Percentiles rank a stretch among this genome's conserved stretches.
Conservation (phyloP, 1,284 basidiomycete species). For the Papiliotrema flavescens region DNA sequence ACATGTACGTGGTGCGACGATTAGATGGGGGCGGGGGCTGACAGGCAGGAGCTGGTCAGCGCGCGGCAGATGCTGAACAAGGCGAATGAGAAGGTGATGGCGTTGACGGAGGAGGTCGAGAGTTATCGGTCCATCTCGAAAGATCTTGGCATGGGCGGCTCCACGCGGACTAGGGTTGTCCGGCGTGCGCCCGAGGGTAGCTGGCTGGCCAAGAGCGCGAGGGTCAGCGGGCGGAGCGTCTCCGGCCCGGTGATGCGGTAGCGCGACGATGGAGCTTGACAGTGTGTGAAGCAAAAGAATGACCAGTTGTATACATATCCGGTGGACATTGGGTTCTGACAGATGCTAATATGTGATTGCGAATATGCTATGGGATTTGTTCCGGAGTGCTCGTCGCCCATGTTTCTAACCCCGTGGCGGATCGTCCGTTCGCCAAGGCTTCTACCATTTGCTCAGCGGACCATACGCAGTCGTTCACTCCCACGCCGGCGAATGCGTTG, state of each 20-base stretch:
- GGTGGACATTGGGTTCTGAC: no score
- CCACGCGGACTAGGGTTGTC: conserved; percentile 17
- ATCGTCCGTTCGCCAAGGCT: conserved; percentile 16
- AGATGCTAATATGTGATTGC: background rate
- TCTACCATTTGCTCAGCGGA: conserved; percentile 56
- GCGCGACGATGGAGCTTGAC: background rate
- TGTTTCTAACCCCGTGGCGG: conserved; percentile 44
- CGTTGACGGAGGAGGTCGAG: conserved; percentile 21
- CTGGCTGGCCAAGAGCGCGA: conserved; percentile 13
- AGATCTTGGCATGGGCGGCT: conserved; percentile 9
- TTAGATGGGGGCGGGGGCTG: background rate
- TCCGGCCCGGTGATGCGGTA: conserved; percentile 12
- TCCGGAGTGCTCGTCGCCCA: conserved; percentile 3
- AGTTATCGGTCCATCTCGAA: conserved; percentile 26
- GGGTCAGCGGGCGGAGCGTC: conserved; percentile 9
- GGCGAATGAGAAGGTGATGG: conserved; percentile 22
- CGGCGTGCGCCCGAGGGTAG: conserved; percentile 31
- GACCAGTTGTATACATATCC: background rate
- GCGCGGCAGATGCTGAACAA: conserved; percentile 30
- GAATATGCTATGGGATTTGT: no score
- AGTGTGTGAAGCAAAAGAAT: background rate
- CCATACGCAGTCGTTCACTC: conserved; percentile 83
- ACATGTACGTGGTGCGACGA: conserved; percentile 18
- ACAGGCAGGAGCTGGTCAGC: conserved; percentile 27
- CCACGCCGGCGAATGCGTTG: conserved; percentile 82